These are phyloP conservation scores for Heterobasidion annosum DNA, from an alignment of 1,284 basidiomycete genomes.

Conservation along the genomic window DNA sequence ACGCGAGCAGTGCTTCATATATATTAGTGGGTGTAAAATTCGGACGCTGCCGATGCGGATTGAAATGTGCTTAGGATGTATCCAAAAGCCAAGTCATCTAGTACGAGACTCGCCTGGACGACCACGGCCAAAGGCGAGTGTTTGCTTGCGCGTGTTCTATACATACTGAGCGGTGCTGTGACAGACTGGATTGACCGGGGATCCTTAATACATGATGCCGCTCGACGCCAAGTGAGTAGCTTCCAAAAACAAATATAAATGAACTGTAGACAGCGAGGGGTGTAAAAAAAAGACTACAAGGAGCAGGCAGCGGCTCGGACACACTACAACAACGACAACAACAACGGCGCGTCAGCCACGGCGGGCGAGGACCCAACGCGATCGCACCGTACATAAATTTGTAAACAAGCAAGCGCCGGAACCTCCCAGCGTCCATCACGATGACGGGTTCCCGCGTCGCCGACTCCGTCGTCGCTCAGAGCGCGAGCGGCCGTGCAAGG, in stretches of 20 bases:
- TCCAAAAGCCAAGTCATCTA: no score
- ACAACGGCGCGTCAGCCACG: not conserved
- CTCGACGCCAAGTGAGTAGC: not conserved
- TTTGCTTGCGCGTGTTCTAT: not conserved
- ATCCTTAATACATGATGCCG: conserved; percentile 2
- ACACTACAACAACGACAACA: not conserved
- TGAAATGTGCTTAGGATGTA: no score
- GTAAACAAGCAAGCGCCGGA: not conserved
- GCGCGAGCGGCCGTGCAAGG: conserved; percentile 31
- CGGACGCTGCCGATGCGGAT: no score
- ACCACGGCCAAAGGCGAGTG: no score
- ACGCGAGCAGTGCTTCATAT: no score
- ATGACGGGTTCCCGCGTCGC: conserved; percentile 27
- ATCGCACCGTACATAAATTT: conserved; percentile 2
- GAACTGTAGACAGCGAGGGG: no score
- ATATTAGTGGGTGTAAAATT: no score
- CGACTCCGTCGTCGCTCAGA: conserved; percentile 51
- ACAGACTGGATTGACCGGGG: not conserved
- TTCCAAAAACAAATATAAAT: not conserved
- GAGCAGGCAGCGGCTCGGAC: no score
- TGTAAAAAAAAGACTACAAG: not conserved
- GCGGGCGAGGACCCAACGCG: not conserved
- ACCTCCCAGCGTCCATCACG: not conserved
- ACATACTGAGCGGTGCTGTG: not conserved
- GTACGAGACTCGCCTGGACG: no score